phyloP scores from a whole-genome alignment of 495 filamentous ascomycete species.

The Parathielavia hyrcaniae region DNA sequence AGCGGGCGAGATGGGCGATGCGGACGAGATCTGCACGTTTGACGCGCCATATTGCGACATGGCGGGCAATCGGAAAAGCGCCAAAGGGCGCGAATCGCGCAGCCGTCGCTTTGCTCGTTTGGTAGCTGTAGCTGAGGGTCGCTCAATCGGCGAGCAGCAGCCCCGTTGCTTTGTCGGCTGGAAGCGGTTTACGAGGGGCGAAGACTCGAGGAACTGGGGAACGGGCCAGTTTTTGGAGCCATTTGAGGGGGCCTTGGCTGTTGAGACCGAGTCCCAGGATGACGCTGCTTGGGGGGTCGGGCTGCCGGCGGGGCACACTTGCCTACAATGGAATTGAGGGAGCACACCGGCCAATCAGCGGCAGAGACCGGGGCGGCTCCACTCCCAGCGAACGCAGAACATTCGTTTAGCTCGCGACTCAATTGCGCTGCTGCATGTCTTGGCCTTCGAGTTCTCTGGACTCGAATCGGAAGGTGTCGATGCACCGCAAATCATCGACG shows the following conservation, averaged over 20 bases:
- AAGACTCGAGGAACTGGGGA: slow-evolving; percentile 24
- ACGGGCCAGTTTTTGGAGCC: slow-evolving; percentile 21
- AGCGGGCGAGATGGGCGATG: slow-evolving; percentile 30
- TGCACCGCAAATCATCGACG: not conserved
- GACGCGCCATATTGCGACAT: slow-evolving; percentile 32
- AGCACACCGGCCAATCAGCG: slow-evolving; percentile 5
- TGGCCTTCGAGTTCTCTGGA: not conserved
- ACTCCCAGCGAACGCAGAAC: slow-evolving; percentile 7
- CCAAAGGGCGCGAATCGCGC: not conserved
- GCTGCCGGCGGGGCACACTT: not conserved
- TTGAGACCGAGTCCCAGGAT: slow-evolving; percentile 7
- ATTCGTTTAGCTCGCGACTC: slow-evolving; percentile 6
- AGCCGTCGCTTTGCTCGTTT: not conserved
- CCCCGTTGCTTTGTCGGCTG: slow-evolving; percentile 24
- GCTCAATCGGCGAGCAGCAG: slow-evolving; percentile 1
- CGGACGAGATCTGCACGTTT: slow-evolving; percentile 22
- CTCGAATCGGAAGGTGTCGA: slow-evolving; percentile 9
- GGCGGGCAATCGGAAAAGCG: slow-evolving; percentile 9
- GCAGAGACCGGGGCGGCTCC: not conserved
- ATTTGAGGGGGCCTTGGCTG: slow-evolving; percentile 12
- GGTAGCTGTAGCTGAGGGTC: not conserved
- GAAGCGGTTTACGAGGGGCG: slow-evolving; percentile 33
- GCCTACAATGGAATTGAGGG: not conserved
- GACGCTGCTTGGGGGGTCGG: slow-evolving; percentile 6
- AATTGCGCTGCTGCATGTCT: slow-evolving; percentile 1